phyloP scores from a whole-genome alignment of 192 early-diverging fungal species.

The Backusella australiensis region DNA sequence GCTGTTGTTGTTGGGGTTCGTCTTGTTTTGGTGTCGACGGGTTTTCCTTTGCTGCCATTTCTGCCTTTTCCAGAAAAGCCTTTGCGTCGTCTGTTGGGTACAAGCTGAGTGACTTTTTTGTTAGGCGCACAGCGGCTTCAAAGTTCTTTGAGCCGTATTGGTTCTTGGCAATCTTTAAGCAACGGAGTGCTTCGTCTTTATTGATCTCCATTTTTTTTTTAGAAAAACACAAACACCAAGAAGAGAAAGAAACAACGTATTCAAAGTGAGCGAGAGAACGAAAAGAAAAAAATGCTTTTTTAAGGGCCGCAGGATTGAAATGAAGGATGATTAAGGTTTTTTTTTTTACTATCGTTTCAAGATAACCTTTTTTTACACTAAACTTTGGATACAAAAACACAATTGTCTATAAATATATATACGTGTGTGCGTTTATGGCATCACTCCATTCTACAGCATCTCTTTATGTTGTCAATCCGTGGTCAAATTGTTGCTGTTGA shows the following conservation, averaged over 20 bases:
- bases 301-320: no score
- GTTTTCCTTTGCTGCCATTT: constrained; percentile 28
- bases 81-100: constrained; percentile 71
- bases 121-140: constrained; percentile 74
- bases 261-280: no score
- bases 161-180: constrained; percentile 73
- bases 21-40: constrained; percentile 23
- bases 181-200: constrained; percentile 81
- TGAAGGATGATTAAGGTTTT: no score
- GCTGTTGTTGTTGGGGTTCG: neutral
- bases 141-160: constrained; percentile 67
- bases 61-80: constrained; percentile 49
- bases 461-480: no score
- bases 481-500: no score
- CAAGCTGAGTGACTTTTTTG: constrained; percentile 76
- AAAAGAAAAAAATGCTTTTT: no score
- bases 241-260: neutral
- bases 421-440: no score
- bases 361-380: no score
- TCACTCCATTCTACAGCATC: no score
- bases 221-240: neutral
- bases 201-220: constrained; percentile 69
- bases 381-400: neutral
- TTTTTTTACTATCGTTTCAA: no score
- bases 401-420: no score